Conservation (phyloP, 495 filamentous ascomycete genomes). For the Aspergillus diversus region DNA sequence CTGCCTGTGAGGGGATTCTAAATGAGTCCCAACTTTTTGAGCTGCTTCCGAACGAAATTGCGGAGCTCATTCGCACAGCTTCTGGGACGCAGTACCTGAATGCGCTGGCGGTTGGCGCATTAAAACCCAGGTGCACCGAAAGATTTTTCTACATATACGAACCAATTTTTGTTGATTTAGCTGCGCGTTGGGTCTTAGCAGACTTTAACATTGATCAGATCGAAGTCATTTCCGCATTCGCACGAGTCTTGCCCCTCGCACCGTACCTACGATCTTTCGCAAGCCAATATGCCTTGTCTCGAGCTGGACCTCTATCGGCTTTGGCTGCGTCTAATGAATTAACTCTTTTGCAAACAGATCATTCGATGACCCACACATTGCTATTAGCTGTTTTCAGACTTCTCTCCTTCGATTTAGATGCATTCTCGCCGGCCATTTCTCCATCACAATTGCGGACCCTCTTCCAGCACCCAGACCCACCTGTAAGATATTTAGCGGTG, state of each 20-base stretch:
- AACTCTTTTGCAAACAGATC: constrained; percentile 42
- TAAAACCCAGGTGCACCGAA: constrained; percentile 67
- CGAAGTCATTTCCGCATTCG: constrained; percentile 70
- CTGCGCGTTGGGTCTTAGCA: constrained; percentile 69
- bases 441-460: constrained; percentile 69
- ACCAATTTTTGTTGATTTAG: constrained; percentile 74
- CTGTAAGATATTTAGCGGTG: constrained; percentile 79
- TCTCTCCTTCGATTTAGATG: constrained; percentile 69
- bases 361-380: constrained; percentile 37
- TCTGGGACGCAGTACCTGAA: constrained; percentile 68
- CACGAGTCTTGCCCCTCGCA: constrained; percentile 76
- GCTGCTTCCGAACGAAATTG: constrained; percentile 65
- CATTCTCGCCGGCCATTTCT: constrained; percentile 62
- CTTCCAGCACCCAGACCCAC: constrained; percentile 60
- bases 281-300: constrained; percentile 49
- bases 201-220: constrained; percentile 49
- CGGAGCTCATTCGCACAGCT: constrained; percentile 64
- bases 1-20: constrained; percentile 50
- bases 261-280: constrained; percentile 63
- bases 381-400: constrained; percentile 78
- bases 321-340: constrained; percentile 44
- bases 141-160: constrained; percentile 71
- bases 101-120: constrained; percentile 66
- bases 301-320: constrained; percentile 43
- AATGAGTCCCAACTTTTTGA: constrained; percentile 50